Evolutionary conservation across 2,329 filamentous ascomycete species (phyloP), one percentile per base, ranked within the genome.

Genomic region (Colletotrichum lindemuthianum): DNA sequence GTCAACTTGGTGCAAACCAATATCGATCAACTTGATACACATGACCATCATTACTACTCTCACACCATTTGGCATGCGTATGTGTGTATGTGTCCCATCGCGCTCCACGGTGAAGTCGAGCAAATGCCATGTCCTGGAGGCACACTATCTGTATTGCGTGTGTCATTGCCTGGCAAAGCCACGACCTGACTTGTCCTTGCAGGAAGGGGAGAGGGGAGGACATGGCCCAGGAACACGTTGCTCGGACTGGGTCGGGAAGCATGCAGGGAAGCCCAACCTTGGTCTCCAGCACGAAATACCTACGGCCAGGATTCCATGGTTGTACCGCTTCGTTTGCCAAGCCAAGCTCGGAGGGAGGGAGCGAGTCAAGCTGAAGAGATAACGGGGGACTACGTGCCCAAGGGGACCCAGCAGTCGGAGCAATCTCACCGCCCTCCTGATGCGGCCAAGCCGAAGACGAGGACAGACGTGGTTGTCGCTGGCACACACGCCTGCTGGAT

Each of bases 211-310:
- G 24, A 24, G 24, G 24, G 24, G 24, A 24, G 24, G 57, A 48
- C 44, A 60, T 8, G 37, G 49, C 56, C 43, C 55, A 64, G 60
- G 60, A 64, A 60, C 56, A 60, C 58, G 61, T 56, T 47, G 56
- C 59, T 61, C 45, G 53, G 48, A 53, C 57, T 39, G 50, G 60
- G 56, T 44, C 43, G 57, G 13, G 37, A 60, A 37, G 36, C 57
- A 60, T 56, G 61, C 61, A 65, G 48, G 45, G 61, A 60, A 51
- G 61, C 61, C 61, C 56, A 61, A 65, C 51, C n/a, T 32, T 34
- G 44, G 13, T 24, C 12, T 24, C 16, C 12, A 43, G 41, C 7
- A 43, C 41, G 41, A 15, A 24, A 43, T 43, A 8, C 13, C 8
- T 15, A 15, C 8, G 13, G 11, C 13, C 15, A 43, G 40, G 40